Base-by-base conservation (phyloP, 2,329 filamentous ascomycete genomes). In the Hypoxylon sp. region DNA sequence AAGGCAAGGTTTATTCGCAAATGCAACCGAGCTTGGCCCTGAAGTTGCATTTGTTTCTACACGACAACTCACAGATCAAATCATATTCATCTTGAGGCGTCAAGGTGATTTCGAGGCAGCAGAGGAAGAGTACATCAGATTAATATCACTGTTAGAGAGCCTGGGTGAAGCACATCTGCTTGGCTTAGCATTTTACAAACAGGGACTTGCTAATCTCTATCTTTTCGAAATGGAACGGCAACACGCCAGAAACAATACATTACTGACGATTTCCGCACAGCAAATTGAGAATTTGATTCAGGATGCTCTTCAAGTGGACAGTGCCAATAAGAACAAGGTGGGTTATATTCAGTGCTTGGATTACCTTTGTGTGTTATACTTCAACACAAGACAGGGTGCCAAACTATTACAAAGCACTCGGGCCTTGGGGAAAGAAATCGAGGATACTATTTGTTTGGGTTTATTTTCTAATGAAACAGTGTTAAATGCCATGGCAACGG, bases 1-100 rank as follows among this genome's bases (percentile, higher is more conserved):
- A 5, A 35, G 50, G 22, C 50, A 53, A 53, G 50, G 50, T 14
- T 37, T 53, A 14, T n/a, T 53, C 1, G n/a, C n/a, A 17, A 53
- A 22, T 24, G 11, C 11, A 24, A n/a, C n/a, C 11, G 50, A 35
- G 19, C 17, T 13, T 35, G 17, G 24, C 5, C 50, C 13, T 13
- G 4, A 53, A 35, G 3, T 2, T 22, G 5, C 22, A 53, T 53
- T 31, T 22, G 31, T 22, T 24, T 35, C 17, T 10, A 37, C 31
- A 37, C 19, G 17, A 14, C 5, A 53, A 5, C 29, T 53, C 10
- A 22, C 17, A 31, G 1, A 13, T 3, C 3, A 22, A n/a, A 37
- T 53, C 50, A 10, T 10, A n/a, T 9, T 13, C 8, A 14, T 37
- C 6, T n/a, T 53, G 19, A 11, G 10, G 29, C 33, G 9, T 4